Evolutionary conservation across 805 yeast genomes (phyloP), one percentile per base, ranked within the genome.

Genomic region (Cyberlindnera misumaiensis): DNA sequence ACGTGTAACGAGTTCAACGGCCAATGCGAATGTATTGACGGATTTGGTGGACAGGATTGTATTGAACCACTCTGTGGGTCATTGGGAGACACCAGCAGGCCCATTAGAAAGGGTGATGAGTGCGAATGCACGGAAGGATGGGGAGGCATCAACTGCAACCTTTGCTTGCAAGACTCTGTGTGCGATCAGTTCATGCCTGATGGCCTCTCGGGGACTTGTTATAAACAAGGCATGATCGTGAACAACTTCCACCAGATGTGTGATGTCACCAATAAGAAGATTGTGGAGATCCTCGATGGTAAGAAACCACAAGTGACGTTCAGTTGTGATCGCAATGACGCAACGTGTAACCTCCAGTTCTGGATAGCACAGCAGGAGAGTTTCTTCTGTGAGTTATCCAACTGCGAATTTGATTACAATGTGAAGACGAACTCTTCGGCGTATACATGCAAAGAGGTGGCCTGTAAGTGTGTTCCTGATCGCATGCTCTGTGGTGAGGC

Each of bases 21-120:
- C 1, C 72, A 80, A 55, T 93, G 98, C 65, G 94, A 85, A 38
- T 93, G 98, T 63, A 75, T 86, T 31, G 79, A 77, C 28, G 98
- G 98, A 0, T 93, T 82, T 64, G 96, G 96, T 3, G 97, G 97
- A 7, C 77, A 78, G 52, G 96, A 93, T 58, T 93, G 98, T 61
- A 73, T 87, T 1, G 73, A 74, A 51, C 97, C 98, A 3, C 61
- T 74, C 17, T 93, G 98, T 66, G 98, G 97, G 2, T 70, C 86
- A 0, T 67, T 89, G 13, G 61, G 79, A 0, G 79, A 76, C 44
- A 25, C 18, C 8, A 64, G 67, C 40, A 70, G 97, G 41, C 95
- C 95, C 0, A 48, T 72, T 11, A 67, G 93, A 53, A 60, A 69
- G 1, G 52, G 54, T 11, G 48, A 51, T 26, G 48, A 68, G 0